Percentiles rank a stretch among this genome's conserved stretches.
phyloP scores from a whole-genome alignment of 2,329 filamentous ascomycete genomes.

The Parastagonospora nodorum region DNA sequence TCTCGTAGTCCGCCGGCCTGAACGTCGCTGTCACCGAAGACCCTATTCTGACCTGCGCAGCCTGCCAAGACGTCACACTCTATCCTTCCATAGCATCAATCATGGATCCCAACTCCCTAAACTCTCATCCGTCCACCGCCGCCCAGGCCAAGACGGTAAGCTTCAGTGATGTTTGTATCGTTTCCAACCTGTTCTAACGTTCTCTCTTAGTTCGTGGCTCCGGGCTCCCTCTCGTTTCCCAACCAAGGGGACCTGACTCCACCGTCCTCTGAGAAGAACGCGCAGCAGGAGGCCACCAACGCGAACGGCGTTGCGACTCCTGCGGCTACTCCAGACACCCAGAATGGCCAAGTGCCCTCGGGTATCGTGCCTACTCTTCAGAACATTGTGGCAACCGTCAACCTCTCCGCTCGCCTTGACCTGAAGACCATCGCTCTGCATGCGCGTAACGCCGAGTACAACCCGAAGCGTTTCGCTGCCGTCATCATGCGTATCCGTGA shows the following conservation, averaged over 20 bases:
- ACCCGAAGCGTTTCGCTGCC: conserved; percentile 98
- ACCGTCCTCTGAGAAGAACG: conserved; percentile 73
- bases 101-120: conserved; percentile 77
- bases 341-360: conserved; percentile 65
- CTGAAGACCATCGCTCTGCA: conserved; percentile 98
- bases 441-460: conserved; percentile 98
- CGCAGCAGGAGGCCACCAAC: conserved; percentile 55
- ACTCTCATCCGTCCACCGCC: conserved; percentile 89
- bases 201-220: conserved; percentile 69
- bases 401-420: conserved; percentile 97
- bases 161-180: conserved; percentile 27
- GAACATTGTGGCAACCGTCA: conserved; percentile 98
- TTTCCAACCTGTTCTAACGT: conserved; percentile 27
- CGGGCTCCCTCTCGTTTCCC: conserved; percentile 90
- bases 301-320: conserved; percentile 81
- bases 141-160: conserved; percentile 81
- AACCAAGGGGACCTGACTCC: conserved; percentile 81
- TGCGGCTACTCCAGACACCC: conserved; percentile 81
- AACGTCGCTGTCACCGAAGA: conserved; percentile 34
- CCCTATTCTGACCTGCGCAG: conserved; percentile 42
- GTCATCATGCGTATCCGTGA: conserved; percentile 99
- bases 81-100: conserved; percentile 49
- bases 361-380: conserved; percentile 64
- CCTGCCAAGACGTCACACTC: conserved; percentile 38
- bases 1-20: conserved; percentile 36